phyloP scores from a whole-genome alignment of 768 basidiomycete species.

The Trichaptum fuscoviolaceum region DNA sequence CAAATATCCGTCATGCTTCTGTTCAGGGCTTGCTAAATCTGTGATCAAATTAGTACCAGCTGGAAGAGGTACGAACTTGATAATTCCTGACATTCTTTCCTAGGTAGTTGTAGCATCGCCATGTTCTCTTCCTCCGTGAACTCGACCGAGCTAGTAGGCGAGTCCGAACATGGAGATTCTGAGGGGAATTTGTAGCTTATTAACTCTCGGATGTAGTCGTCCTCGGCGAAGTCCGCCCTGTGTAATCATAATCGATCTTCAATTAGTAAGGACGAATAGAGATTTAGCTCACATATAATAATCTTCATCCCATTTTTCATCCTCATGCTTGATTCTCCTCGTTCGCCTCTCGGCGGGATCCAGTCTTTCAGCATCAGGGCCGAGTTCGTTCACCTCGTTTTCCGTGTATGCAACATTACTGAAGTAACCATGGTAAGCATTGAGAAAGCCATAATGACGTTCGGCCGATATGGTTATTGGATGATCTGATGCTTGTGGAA shows the following conservation, averaged over 20 bases:
- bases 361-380: constrained; percentile 56
- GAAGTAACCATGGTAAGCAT: constrained; percentile 73
- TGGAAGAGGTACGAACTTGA: constrained; percentile 4
- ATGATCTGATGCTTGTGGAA: constrained; percentile 33
- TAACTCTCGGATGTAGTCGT: constrained; percentile 69
- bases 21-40: constrained; percentile 57
- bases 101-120: constrained; percentile 51
- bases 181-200: constrained; percentile 62
- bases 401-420: constrained; percentile 64
- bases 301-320: constrained; percentile 78
- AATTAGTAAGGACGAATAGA: constrained; percentile 10
- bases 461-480: constrained; percentile 34
- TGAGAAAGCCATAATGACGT: constrained; percentile 70
- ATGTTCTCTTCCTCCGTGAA: constrained; percentile 73
- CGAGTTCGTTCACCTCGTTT: constrained; percentile 81
- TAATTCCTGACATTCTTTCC: constrained; percentile 42
- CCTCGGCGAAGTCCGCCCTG: constrained; percentile 80
- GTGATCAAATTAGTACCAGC: background rate
- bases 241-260: background rate
- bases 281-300: constrained; percentile 63
- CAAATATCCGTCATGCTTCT: constrained; percentile 62
- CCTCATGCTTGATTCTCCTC: constrained; percentile 55
- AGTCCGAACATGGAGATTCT: constrained; percentile 22
- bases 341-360: constrained; percentile 43
- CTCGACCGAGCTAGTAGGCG: constrained; percentile 24